Evolutionary conservation across 1,284 basidiomycete species (phyloP), one percentile per base, ranked within the genome.

Genomic region (Ceratobasidium theobromae): DNA sequence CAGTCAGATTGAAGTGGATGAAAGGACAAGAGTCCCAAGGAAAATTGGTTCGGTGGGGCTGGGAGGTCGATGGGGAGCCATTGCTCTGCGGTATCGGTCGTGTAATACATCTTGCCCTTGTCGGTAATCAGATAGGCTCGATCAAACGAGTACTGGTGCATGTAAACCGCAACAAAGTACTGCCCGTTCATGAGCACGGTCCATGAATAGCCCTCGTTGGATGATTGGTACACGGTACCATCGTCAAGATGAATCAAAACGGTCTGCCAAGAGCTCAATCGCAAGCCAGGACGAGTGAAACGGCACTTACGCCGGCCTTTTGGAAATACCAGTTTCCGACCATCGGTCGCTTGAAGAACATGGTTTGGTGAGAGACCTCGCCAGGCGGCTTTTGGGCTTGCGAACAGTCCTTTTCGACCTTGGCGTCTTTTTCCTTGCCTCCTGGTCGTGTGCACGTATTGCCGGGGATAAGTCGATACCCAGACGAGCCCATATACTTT

Each of bases 201-300:
- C 95, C 95, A 99, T 0, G 87, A 88, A 76, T 92, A 95, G 0
- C 96, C 96, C 76, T 99, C 95, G 75, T 95, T 98, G 73, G 84
- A 84, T 0, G 94, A 97, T 78, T 97, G 93, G 91, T 92, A 98
- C 64, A 98, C 82, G 0, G 84, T 82, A 68, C 86, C 79, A 72
- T 98, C 92, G 1, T 76, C 75, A 2, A 97, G 81, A 28, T 93
- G 89, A 32, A 93, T 86, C 23, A 99, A 84, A 58, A 98, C 85
- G 1, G 93, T 95, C 82, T 92, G 74, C 4, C 74, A 78, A 72
- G 68, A 12, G 74, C 35, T 65, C 14, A 4, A 35, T 6, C 41
- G 33, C n/a, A 41, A 9, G 27, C 2, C 8, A 9, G 12, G 16
- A 16, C 6, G 25, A 11, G 23, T 45, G 21, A 18, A 46, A 11